Base-by-base conservation (phyloP, 768 basidiomycete species). In the Hygrocybe punicea region DNA sequence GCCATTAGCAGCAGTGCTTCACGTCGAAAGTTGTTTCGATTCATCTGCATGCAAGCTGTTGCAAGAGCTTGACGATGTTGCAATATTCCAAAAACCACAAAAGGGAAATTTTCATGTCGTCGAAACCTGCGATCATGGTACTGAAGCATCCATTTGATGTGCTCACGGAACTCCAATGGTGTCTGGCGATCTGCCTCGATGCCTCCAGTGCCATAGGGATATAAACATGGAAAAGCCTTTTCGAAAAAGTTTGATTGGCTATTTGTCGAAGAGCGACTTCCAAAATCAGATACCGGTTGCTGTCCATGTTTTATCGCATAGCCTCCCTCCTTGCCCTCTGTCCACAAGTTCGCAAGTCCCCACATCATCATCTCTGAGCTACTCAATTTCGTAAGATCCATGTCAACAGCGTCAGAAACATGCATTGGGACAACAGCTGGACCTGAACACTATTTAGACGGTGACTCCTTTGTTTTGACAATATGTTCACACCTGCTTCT, bases 11-110 rank as follows among this genome's bases (percentile, higher is more conserved):
- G 24, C 0, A 40, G 37, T 11, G 67, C 63, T 45, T 72, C 66
- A 3, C 24, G 8, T 3, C 71, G 61, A 48, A 76, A 74, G 23
- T 66, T 64, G 1, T 45, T 33, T 0, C 60, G 49, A 0, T 54
- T 25, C 62, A 75, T 72, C 51, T 76, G 69, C 2, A 77, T 46
- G 0, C 56, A 47, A 0, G 75, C 69, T 10, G 73, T 73, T 10
- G 13, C 13, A 0, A 71, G 51, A 6, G 63, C 68, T 37, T 74
- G 57, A 5, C 68, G 58, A 16, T 62, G 60, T 47, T 76, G 74
- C 5, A 51, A 17, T 21, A 75, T 70, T 0, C 63, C 59, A 54
- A 75, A 76, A 0, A 51, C 60, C 0, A 69, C 57, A 39, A 75
- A 75, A 7, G 65, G 54, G 57, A 74, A 76, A 0, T 59, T 63